Base-by-base conservation (phyloP, 2,329 filamentous ascomycete species). In the Fusarium praegraminearum region DNA sequence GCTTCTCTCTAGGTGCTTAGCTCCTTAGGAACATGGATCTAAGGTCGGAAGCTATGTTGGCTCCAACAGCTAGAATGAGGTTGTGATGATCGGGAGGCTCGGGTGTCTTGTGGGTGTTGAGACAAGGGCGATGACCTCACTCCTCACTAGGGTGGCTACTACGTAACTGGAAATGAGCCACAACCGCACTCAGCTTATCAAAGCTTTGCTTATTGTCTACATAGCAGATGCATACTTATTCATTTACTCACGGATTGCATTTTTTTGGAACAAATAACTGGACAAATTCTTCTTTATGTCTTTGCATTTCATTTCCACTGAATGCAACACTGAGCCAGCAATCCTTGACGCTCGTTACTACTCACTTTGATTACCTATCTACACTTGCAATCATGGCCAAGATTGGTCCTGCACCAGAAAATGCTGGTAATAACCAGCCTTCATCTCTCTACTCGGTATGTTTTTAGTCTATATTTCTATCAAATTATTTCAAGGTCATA, bases 391-490 rank as follows among this genome's bases (percentile, higher is more conserved):
- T 12, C 47, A 73, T 65, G 57, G 51, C 40, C 55, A 67, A 64
- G 51, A 49, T 61, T 22, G 52, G 54, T 56, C 46, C 62, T 28
- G 32, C 54, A 7, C 45, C 60, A 54, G 59, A 50, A 41, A 44
- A 54, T 49, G 54, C 44, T 52, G 41, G 65, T 28, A 67, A 65
- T 36, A 62, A 65, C 24, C 70, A 69, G 62, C 67, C 70, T 30
- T 69, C 70, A 40, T 41, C 69, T 51, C 59, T 76, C n/a, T 77
- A 76, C 54, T 73, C 70, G 16, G 75, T 77, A 52, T 52, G 74
- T 70, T 52, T 36, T 32, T 35, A 40, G 36, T 38, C 18, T 38
- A 12, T 20, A 13, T 30, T 36, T 26, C 36, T 11, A 22, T 57
- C 20, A 36, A 33, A 16, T 56, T 46, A 20, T 47, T 38, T 46